Conservation (phyloP, 75 land plant species). For the Sequoia sempervirens region DNA sequence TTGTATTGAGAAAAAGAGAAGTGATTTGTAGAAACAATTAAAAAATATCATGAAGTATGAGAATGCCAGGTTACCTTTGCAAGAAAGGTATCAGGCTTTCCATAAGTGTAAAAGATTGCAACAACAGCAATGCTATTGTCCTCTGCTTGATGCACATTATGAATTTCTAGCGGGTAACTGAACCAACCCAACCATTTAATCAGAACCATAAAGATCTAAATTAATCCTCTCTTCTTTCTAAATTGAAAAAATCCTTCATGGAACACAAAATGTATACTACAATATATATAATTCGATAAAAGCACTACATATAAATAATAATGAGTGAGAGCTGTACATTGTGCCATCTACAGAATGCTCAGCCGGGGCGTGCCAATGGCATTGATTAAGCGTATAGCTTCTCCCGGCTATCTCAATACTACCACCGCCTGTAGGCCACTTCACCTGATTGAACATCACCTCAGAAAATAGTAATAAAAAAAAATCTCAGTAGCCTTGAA, state of each 20-base stretch:
- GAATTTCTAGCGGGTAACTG: conserved; percentile 27
- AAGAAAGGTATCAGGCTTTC: conserved; percentile 25
- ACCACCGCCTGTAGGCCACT: conserved; percentile 19
- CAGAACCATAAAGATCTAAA: not conserved
- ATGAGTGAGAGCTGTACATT: conserved; percentile 9
- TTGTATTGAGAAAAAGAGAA: too few relatives aligned
- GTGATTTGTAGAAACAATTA: too few relatives aligned
- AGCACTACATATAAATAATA: too few relatives aligned
- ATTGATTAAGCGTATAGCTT: conserved; percentile 10
- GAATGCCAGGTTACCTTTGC: conserved; percentile 4
- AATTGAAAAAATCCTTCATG: too few relatives aligned
- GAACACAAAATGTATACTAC: too few relatives aligned
- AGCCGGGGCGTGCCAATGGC: conserved; percentile 32
- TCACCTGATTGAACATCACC: not conserved
- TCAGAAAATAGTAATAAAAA: not conserved
- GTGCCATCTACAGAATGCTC: conserved; percentile 32
- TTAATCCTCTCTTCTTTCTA: not conserved
- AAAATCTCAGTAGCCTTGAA: not conserved
- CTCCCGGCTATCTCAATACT: conserved; percentile 21
- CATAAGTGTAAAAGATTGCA: conserved; percentile 29
- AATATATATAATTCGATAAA: too few relatives aligned
- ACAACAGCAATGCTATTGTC: conserved; percentile 21
- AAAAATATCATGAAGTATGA: too few relatives aligned
- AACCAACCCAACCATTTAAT: not conserved
- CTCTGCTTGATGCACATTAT: conserved; percentile 26